These are phyloP conservation scores for Emmonsiellopsis sp. DNA, from an alignment of 2,329 filamentous ascomycete species.

Conservation along the genomic window DNA sequence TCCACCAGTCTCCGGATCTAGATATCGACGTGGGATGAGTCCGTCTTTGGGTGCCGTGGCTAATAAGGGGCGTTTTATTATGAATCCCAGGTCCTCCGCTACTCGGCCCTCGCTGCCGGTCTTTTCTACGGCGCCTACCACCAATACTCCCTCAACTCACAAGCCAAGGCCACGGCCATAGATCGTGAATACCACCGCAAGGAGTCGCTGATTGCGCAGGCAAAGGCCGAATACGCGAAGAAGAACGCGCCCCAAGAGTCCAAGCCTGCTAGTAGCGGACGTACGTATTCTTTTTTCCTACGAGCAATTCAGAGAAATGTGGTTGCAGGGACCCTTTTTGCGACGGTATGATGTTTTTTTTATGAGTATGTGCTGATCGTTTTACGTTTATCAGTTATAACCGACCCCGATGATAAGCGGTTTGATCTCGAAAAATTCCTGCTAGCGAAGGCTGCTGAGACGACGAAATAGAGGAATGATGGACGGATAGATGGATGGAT, in stretches of 20 bases:
- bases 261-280: constrained; percentile 23
- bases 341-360: background rate
- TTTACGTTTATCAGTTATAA: constrained; percentile 45
- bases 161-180: constrained; percentile 59
- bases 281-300: constrained; percentile 11
- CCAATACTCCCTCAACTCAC: constrained; percentile 68
- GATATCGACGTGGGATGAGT: background rate
- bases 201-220: constrained; percentile 81
- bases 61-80: background rate
- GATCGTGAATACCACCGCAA: constrained; percentile 85
- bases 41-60: background rate
- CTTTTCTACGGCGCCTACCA: constrained; percentile 94
- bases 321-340: background rate
- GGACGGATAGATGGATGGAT: constrained; percentile 19
- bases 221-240: constrained; percentile 83
- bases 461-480: constrained; percentile 17
- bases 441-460: constrained; percentile 48
- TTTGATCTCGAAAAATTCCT: constrained; percentile 89
- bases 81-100: constrained; percentile 72
- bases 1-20: no score
- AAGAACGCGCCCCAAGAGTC: constrained; percentile 50
- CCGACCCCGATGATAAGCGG: constrained; percentile 73
- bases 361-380: background rate
- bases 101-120: constrained; percentile 83
- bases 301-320: background rate